Evolutionary conservation across 768 basidiomycete genomes (phyloP).

Genomic region (Collybia sp.): DNA sequence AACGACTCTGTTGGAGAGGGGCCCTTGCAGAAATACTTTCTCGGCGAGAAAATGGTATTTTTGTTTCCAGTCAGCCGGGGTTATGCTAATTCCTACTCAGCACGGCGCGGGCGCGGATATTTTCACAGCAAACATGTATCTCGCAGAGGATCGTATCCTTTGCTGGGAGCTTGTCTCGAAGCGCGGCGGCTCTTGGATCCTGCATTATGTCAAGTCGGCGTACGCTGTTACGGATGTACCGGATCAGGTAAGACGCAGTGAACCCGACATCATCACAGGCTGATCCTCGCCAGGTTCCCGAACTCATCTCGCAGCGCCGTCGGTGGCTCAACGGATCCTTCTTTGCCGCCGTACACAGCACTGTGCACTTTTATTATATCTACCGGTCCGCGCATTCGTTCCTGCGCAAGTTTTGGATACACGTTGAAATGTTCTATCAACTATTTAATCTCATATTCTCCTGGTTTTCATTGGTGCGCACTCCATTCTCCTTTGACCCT

Average conservation of each 20-base stretch:
- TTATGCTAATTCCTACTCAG: slow-evolving; percentile 21
- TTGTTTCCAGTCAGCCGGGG: background rate
- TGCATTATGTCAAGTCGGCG: slow-evolving; percentile 96
- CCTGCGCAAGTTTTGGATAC: slow-evolving; percentile 88
- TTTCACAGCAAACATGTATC: slow-evolving; percentile 90
- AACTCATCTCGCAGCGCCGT: slow-evolving; percentile 90
- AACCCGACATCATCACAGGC: background rate
- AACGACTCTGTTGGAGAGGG: slow-evolving; percentile 83
- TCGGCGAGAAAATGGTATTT: slow-evolving; percentile 86
- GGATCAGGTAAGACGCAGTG: slow-evolving; percentile 54
- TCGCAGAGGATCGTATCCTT: slow-evolving; percentile 50
- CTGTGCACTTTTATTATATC: slow-evolving; percentile 91
- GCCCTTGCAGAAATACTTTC: slow-evolving; percentile 92
- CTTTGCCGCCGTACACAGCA: slow-evolving; percentile 93
- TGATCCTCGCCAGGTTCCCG: slow-evolving; percentile 58
- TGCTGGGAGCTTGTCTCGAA: slow-evolving; percentile 98
- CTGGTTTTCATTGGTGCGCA: slow-evolving; percentile 82
- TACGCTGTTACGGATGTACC: slow-evolving; percentile 93
- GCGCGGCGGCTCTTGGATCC: slow-evolving; percentile 80
- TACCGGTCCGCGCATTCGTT: slow-evolving; percentile 86
- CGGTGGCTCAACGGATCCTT: slow-evolving; percentile 98
- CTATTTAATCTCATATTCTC: slow-evolving; percentile 87
- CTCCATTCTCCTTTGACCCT: slow-evolving; percentile 1
- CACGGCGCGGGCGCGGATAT: slow-evolving; percentile 85
- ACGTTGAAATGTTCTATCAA: slow-evolving; percentile 91